Evolutionary conservation across 2,329 filamentous ascomycete species (phyloP).

Genomic region (Ceratocystis cacaofunesta): DNA sequence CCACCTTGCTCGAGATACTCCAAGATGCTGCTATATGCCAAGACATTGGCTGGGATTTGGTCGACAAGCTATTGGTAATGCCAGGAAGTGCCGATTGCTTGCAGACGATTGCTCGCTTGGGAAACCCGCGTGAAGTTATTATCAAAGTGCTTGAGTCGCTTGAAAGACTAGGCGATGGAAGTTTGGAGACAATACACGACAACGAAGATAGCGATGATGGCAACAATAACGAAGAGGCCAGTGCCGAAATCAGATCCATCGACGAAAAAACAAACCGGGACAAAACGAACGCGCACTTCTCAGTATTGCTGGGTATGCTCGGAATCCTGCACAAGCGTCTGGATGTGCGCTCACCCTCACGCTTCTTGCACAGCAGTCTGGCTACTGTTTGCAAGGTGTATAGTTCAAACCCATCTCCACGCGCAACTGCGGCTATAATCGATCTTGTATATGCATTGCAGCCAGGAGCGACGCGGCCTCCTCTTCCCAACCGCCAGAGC

Average conservation of each 20-base stretch:
- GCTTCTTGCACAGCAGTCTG: constrained; percentile 64
- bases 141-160: constrained; percentile 65
- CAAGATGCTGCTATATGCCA: constrained; percentile 53
- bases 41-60: constrained; percentile 73
- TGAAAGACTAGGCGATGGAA: constrained; percentile 35
- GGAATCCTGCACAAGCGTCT: constrained; percentile 59
- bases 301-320: constrained; percentile 55
- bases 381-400: constrained; percentile 56
- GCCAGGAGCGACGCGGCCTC: constrained; percentile 45
- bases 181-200: constrained; percentile 23
- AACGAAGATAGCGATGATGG: constrained; percentile 23
- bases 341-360: constrained; percentile 61
- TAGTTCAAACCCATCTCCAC: constrained; percentile 46
- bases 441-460: constrained; percentile 56
- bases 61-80: constrained; percentile 56
- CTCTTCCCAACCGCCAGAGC: constrained; percentile 43
- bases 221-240: constrained; percentile 20
- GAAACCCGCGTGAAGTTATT: constrained; percentile 69
- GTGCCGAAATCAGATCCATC: not conserved
- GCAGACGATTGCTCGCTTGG: constrained; percentile 57
- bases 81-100: constrained; percentile 56
- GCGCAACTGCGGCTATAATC: constrained; percentile 47
- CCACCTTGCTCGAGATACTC: constrained; percentile 51
- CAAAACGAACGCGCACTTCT: constrained; percentile 32
- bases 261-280: constrained; percentile 8